Evolutionary conservation across 208 protist species (phyloP).

Genomic region (Trypanosoma caninum): DNA sequence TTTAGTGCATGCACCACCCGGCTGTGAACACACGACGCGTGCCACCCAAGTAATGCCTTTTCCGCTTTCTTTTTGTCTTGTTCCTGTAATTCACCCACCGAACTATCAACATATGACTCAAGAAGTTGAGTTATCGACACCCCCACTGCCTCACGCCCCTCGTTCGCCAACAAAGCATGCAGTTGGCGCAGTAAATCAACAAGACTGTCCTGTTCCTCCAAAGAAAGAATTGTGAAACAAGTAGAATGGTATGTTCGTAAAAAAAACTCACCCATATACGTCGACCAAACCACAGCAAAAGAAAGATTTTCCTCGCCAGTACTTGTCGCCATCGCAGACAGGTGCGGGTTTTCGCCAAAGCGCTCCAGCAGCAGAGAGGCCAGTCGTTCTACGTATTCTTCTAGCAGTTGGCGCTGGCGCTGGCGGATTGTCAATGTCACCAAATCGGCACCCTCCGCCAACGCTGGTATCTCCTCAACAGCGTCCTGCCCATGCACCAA

Average conservation of each 20-base stretch:
- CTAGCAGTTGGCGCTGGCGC: slow-evolving; percentile 10
- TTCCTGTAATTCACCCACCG: no score
- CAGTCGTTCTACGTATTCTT: slow-evolving; percentile 19
- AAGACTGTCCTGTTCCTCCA: slow-evolving; percentile 47
- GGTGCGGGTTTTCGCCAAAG: slow-evolving; percentile 1
- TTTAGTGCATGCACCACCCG: slow-evolving; percentile 7
- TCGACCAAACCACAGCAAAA: background rate
- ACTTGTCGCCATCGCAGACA: background rate
- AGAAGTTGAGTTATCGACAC: background rate
- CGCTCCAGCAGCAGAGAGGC: background rate
- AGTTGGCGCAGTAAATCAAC: slow-evolving; percentile 34
- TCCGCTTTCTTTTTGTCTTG: background rate
- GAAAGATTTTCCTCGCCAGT: slow-evolving; percentile 1
- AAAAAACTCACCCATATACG: slow-evolving; percentile 35
- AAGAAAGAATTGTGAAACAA: slow-evolving; percentile 55
- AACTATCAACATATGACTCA: background rate
- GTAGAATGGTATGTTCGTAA: slow-evolving; percentile 45
- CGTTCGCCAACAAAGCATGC: slow-evolving; percentile 21
- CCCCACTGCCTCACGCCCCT: slow-evolving; percentile 1
- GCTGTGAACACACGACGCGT: slow-evolving; percentile 5
- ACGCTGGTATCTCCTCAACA: slow-evolving; percentile 9
- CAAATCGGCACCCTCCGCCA: background rate
- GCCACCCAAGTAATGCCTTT: slow-evolving; percentile 8
- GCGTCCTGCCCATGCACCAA: slow-evolving; percentile 18
- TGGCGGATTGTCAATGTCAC: slow-evolving; percentile 2